Evolutionary conservation across 2,329 filamentous ascomycete genomes (phyloP).

Genomic region (Aspergillus vadensis): DNA sequence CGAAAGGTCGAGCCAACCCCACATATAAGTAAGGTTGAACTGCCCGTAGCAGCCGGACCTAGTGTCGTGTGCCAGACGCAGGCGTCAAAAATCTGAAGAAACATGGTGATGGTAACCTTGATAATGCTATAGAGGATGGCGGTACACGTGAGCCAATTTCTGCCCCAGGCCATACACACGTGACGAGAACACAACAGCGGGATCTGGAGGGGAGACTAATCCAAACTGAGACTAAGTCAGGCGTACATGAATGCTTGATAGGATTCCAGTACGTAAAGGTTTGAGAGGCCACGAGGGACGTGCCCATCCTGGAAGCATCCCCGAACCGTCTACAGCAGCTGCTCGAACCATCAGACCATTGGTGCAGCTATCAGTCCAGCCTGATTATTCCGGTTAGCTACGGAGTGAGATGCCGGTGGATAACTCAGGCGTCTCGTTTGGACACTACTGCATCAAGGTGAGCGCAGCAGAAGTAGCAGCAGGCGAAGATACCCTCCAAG

Average conservation of each 20-base stretch:
- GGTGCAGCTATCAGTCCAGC: background rate
- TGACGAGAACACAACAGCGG: background rate
- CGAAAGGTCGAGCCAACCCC: no score
- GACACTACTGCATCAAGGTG: no score
- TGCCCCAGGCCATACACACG: no score
- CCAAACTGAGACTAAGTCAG: background rate
- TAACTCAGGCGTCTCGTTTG: no score
- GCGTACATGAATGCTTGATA: background rate
- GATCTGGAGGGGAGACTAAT: background rate
- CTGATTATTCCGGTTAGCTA: background rate
- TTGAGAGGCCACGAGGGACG: background rate
- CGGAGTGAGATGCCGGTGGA: background rate
- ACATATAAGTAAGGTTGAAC: no score
- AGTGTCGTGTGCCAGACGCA: no score
- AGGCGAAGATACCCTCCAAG: background rate
- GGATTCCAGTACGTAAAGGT: background rate
- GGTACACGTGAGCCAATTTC: no score
- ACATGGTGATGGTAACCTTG: no score
- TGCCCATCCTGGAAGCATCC: background rate
- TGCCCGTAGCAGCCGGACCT: no score
- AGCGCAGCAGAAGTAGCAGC: background rate
- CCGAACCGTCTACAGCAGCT: background rate
- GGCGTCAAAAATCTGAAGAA: no score
- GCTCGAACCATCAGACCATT: background rate
- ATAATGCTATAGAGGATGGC: no score